Base-by-base conservation (phyloP, 2,329 filamentous ascomycete genomes). In the Colletotrichum eleusines region DNA sequence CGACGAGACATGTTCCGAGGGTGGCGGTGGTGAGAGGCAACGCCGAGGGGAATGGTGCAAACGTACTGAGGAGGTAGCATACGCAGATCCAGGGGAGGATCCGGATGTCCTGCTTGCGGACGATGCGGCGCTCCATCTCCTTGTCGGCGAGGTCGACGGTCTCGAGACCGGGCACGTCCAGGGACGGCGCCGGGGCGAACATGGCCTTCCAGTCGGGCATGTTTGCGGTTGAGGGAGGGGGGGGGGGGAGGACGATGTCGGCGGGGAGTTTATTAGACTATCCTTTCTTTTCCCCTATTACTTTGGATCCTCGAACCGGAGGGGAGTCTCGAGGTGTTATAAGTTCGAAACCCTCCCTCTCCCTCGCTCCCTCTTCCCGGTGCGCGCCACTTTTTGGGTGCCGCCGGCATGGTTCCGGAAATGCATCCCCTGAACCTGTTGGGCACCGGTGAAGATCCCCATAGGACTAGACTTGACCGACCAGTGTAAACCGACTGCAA, bases 71-170 rank as follows among this genome's bases (percentile, higher is more conserved):
- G 4, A 80, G 75, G 62, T 79, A 79, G 18, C 77, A 78, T 28
- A 79, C 61, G 54, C 77, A 80, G 4, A 80, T 75, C 77, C 78
- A 79, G 14, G 78, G 78, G 48, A 79, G 70, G 57, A 79, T 80
- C 26, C 78, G 69, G 50, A 79, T 35, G 55, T 79, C 78, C 55
- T 79, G 78, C 31, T 79, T 79, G 5, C 78, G 73, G 14, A 79
- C 77, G 48, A 79, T 78, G 8, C 78, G 74, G 68, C 71, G 76
- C 72, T 79, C 78, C 77, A 80, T 80, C 35, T 76, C 77, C 64
- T 78, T 78, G 66, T 79, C 78, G 31, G 76, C 75, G 54, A 80
- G 76, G 63, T 79, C 78, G 42, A 79, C 78, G 68, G 77, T 78
- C 76, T 79, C 77, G 57, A 79, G 74, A 60, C 74, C 74, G n/a